Evolutionary conservation across 257 asterid genomes (phyloP).

Genomic region (Scutellaria galericulata): DNA sequence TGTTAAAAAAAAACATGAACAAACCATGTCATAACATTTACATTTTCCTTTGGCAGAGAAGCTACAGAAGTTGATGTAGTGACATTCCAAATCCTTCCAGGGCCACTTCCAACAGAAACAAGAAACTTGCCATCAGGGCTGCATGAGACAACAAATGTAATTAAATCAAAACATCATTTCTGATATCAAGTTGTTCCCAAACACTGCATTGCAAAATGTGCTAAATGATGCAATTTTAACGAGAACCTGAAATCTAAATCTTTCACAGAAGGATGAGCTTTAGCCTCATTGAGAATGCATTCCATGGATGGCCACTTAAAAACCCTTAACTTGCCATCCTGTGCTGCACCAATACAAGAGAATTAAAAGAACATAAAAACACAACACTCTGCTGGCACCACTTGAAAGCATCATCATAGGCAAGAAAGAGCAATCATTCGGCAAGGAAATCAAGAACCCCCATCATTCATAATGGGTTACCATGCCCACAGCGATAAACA

Average conservation of each 20-base stretch:
- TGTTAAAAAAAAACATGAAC: slow-evolving; percentile 7
- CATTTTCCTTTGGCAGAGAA: slow-evolving; percentile 73
- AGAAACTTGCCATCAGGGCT: slow-evolving; percentile 91
- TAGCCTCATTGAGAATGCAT: slow-evolving; percentile 58
- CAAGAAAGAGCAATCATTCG: neutral
- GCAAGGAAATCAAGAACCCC: slow-evolving; percentile 15
- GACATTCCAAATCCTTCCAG: slow-evolving; percentile 87
- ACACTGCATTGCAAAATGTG: slow-evolving; percentile 24
- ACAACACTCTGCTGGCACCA: slow-evolving; percentile 7
- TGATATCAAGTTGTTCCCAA: slow-evolving; percentile 21
- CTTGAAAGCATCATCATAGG: slow-evolving; percentile 13
- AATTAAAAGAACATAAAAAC: slow-evolving; percentile 32
- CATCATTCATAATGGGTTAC: neutral
- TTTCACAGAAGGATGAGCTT: slow-evolving; percentile 78
- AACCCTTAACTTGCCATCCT: slow-evolving; percentile 95
- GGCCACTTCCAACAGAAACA: slow-evolving; percentile 88
- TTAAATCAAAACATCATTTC: slow-evolving; percentile 29
- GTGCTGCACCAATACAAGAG: slow-evolving; percentile 53
- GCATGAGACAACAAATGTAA: slow-evolving; percentile 43
- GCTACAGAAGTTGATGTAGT: slow-evolving; percentile 57
- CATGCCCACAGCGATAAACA: slow-evolving; percentile 1
- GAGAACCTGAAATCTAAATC: slow-evolving; percentile 89
- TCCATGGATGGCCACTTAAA: slow-evolving; percentile 94
- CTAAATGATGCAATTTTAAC: slow-evolving; percentile 9
- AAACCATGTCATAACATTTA: slow-evolving; percentile 38